phyloP scores from a whole-genome alignment of 768 basidiomycete genomes.

The Lepiota brunneoincarnata region DNA sequence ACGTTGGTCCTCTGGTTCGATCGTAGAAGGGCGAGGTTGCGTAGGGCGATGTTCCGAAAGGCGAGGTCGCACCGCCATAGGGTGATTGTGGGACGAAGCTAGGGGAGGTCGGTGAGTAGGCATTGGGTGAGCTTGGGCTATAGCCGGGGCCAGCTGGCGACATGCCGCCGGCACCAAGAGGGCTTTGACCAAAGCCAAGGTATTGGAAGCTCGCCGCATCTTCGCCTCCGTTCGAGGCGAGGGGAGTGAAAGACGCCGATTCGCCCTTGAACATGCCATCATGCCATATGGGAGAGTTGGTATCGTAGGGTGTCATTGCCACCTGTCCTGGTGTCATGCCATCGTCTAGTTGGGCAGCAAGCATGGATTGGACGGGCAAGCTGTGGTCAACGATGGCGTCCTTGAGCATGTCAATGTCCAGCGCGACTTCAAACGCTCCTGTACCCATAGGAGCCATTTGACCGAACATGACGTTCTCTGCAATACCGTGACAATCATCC shows the following conservation, averaged over 20 bases:
- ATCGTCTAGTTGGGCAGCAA: slow-evolving; percentile 76
- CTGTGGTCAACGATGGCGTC: slow-evolving; percentile 97
- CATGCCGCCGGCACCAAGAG: slow-evolving; percentile 80
- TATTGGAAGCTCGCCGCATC: slow-evolving; percentile 72
- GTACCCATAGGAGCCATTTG: slow-evolving; percentile 99
- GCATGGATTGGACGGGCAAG: slow-evolving; percentile 78
- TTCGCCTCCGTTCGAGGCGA: slow-evolving; percentile 84
- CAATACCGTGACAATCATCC: slow-evolving; percentile 96
- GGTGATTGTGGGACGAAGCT: slow-evolving; percentile 82
- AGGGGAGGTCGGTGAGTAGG: slow-evolving; percentile 87
- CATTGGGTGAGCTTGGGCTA: slow-evolving; percentile 89
- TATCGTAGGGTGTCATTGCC: slow-evolving; percentile 96
- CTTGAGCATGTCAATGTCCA: slow-evolving; percentile 98
- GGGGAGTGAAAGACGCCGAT: slow-evolving; percentile 91
- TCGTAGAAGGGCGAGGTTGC: slow-evolving; percentile 84
- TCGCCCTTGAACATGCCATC: slow-evolving; percentile 79
- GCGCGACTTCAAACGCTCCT: slow-evolving; percentile 90
- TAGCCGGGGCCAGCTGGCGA: slow-evolving; percentile 87
- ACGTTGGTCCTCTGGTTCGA: slow-evolving; percentile 58
- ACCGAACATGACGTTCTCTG: slow-evolving; percentile 99
- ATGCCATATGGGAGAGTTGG: slow-evolving; percentile 83
- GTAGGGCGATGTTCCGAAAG: slow-evolving; percentile 78
- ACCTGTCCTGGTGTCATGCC: slow-evolving; percentile 91
- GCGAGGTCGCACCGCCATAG: slow-evolving; percentile 78
- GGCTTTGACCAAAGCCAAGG: slow-evolving; percentile 83